These are phyloP conservation scores for Alternaria burnsii DNA, from an alignment of 2,329 filamentous ascomycete genomes.

Conservation along the genomic window DNA sequence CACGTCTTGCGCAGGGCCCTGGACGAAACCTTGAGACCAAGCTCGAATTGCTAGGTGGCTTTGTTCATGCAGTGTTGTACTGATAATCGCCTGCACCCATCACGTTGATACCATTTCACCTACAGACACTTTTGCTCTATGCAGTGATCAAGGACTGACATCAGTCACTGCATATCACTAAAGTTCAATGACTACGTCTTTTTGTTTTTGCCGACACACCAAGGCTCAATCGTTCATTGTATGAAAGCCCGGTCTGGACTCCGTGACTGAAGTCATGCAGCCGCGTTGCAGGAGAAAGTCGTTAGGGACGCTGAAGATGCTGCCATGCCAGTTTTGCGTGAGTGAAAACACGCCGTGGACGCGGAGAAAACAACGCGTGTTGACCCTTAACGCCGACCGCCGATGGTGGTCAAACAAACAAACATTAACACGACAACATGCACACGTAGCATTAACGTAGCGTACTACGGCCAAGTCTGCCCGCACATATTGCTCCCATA, in stretches of 20 bases:
- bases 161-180: not conserved
- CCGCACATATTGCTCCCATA: constrained; percentile 11
- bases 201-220: not conserved
- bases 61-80: not conserved
- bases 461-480: constrained; percentile 1
- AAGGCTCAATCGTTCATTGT: not conserved
- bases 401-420: constrained; percentile 26
- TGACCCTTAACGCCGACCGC: constrained; percentile 25
- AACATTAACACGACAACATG: constrained; percentile 17
- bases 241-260: not conserved
- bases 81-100: not conserved
- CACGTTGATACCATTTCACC: not conserved
- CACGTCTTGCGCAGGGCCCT: not conserved
- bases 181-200: not conserved
- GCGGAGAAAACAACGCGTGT: constrained; percentile 6
- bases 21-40: not conserved
- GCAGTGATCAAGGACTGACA: not conserved
- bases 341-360: not conserved
- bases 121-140: not conserved
- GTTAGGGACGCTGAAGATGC: not conserved
- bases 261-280: not conserved
- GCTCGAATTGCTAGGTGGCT: not conserved
- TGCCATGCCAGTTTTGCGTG: not conserved
- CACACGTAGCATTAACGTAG: constrained; percentile 16
- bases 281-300: not conserved